Evolutionary conservation across 371 early-diverging fungal genomes (phyloP), one percentile per base, ranked within the genome.

Genomic region (Mortierella sp.): DNA sequence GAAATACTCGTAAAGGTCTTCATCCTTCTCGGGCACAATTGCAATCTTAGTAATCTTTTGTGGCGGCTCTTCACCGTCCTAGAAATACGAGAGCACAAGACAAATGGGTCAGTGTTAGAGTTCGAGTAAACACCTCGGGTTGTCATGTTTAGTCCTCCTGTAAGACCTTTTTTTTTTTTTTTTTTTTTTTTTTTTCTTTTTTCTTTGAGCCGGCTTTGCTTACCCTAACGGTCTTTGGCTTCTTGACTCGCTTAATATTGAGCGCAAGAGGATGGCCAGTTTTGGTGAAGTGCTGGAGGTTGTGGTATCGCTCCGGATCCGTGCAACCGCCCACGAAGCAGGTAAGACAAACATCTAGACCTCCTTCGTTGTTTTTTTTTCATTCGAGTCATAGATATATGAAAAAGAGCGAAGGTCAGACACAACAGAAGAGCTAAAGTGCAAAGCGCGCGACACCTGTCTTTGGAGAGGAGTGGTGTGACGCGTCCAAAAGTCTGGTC

Each of bases 311-410:
- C 11, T 84, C 84, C 0, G 79, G 62, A 37, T 82, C 85, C 12
- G 84, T 73, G 73, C 98, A 98, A 1, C 95, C 96, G 26, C 95
- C 95, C 71, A 96, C 96, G 79, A 95, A 97, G 84, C 98, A 98
- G 6, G 90, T 87, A 45, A 98, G 84, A 70, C 98, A 98, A 15
- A 98, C 96, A 77, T 97, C 95, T 65, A 98, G 83, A 19, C 97
- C 97, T 56, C 82, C 84, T 11, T 85, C 82, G 37, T 84, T 77
- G 69, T 92, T 91, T 93, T 93, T 81, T 19, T 14, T 52, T 23
- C 21, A 44, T 46, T 1, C 15, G n/a, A 4, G 29, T 5, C 1
- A 7, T 14, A 7, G 18, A n/a, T 58, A n/a, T 46, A 52, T 21
- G 18, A 57, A 45, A 28, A 48, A 0, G 37, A 57, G 56, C 55